Evolutionary conservation across 768 basidiomycete genomes (phyloP), one percentile per base, ranked within the genome.

Genomic region (Lactifluus rugatus): DNA sequence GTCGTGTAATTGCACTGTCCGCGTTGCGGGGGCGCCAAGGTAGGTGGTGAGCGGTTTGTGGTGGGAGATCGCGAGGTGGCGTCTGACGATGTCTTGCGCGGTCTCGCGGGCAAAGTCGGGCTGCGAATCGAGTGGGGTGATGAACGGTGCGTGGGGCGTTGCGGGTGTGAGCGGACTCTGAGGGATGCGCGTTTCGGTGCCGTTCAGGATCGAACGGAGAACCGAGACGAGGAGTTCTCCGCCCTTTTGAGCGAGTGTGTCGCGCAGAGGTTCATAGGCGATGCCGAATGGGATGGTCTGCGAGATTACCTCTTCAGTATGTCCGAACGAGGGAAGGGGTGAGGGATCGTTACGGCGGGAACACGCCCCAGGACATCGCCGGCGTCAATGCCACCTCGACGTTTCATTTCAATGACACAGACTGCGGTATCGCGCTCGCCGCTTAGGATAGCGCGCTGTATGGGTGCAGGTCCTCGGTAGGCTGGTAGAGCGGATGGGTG

Each of bases 401-500:
- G 57, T 42, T 58, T 63, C 85, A 90, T 90, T 60, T 85, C 79
- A 58, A 86, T 82, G 2, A 97, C 77, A 58, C 83, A 88, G 1
- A 95, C 91, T 0, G 91, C 93, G 0, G 88, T 90, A 60, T 80
- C 76, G 5, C 66, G 66, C 50, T 83, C 83, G 2, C 81, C 82
- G 58, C 85, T 81, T 45, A 89, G 71, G 41, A 97, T 75, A 0
- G 85, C 78, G 65, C 84, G 87, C 66, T 96, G 93, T 39, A 97
- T 89, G 0, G 93, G 93, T 2, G 92, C 89, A 9, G 93, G 83
- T 0, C 93, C 93, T n/a, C 93, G 83, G 69, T 89, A 93, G 26
- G 77, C 74, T 0, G 93, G 93, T 34, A 97, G 77, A 0, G 92
- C 73, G 36, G 93, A 94, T 0, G 93, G 92, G 65, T 97, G 93